phyloP scores from a whole-genome alignment of 2,329 filamentous ascomycete genomes.

The Apiospora marii region DNA sequence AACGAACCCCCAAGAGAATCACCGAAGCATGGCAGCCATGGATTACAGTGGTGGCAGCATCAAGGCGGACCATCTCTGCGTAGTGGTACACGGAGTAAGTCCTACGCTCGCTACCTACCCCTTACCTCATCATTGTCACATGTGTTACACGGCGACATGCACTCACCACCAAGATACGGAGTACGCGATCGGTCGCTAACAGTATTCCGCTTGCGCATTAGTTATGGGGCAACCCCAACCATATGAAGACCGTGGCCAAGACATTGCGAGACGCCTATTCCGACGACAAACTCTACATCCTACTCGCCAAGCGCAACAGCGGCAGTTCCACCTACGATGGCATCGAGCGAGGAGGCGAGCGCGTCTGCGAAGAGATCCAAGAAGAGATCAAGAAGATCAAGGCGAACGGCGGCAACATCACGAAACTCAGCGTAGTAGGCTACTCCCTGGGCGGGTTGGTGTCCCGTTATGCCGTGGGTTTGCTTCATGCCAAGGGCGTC shows the following conservation, averaged over 20 bases:
- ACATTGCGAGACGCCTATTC: constrained; percentile 67
- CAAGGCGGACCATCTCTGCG: constrained; percentile 74
- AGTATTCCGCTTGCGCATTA: constrained; percentile 41
- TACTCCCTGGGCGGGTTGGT: constrained; percentile 92
- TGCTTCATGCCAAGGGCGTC: constrained; percentile 81
- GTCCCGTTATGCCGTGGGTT: constrained; percentile 83
- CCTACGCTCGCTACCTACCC: constrained; percentile 25
- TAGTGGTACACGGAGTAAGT: constrained; percentile 79
- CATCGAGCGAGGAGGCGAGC: constrained; percentile 72
- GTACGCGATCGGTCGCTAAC: constrained; percentile 33
- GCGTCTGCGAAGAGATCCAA: constrained; percentile 72
- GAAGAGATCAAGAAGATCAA: constrained; percentile 66
- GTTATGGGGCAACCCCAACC: constrained; percentile 81
- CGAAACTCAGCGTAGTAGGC: constrained; percentile 84
- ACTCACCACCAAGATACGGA: constrained; percentile 32
- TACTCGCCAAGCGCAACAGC: constrained; percentile 76
- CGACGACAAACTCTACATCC: constrained; percentile 71
- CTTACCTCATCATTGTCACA: constrained; percentile 22
- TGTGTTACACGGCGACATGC: background rate
- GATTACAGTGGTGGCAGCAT: constrained; percentile 59
- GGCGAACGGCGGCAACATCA: constrained; percentile 72
- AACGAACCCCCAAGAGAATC: background rate
- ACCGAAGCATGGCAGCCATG: constrained; percentile 41
- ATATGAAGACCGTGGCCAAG: constrained; percentile 74
- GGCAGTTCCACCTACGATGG: constrained; percentile 77